Evolutionary conservation across 2,329 filamentous ascomycete species (phyloP), one percentile per base, ranked within the genome.

Genomic region (Tolypocladium ophioglossoides): DNA sequence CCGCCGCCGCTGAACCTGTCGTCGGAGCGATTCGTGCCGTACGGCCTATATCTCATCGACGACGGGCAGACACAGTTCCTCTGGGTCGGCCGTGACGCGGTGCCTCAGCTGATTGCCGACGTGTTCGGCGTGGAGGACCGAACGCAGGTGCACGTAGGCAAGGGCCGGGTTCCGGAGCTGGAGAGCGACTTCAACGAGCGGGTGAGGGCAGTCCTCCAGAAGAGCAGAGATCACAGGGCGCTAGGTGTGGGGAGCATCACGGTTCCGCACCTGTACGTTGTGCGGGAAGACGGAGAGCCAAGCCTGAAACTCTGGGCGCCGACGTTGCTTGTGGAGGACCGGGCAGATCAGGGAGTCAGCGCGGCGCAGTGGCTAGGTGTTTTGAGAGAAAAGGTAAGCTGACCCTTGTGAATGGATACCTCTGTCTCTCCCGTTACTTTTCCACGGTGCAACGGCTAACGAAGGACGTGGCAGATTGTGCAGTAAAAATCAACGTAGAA

Each of bases 181-280:
- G 94, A 97, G 63, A 92, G 90, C 62, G 94, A 99, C 69, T 96
- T 97, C 78, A 97, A 91, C 72, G 92, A 97, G 75, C 84, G 92
- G 30, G 86, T 99, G 38, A 84, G 94, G 51, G 88, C 87, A 8
- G 91, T 99, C 11, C 75, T 96, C 54, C 86, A 91, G 63, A 99
- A 99, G 83, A 95, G 89, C 69, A 80, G 86, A 54, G 92, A 97
- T 66, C 87, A 95, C 73, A 81, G 84, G 67, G 81, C 87, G 34
- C 88, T 91, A 66, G 91, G 91, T 2, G 91, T 94, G 18, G 94
- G 94, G 58, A 95, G 90, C 70, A 95, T 97, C 60, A 82, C 86
- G n/a, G 83, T 95, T 57, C 94, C 94, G 50, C 89, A 95, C 65
- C 76, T 99, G 54, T 99, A 97, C 68, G 80, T 97, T 63, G 87